Evolutionary conservation across 495 filamentous ascomycete species (phyloP), one percentile per base, ranked within the genome.

Genomic region (Glarea lozoyensis): DNA sequence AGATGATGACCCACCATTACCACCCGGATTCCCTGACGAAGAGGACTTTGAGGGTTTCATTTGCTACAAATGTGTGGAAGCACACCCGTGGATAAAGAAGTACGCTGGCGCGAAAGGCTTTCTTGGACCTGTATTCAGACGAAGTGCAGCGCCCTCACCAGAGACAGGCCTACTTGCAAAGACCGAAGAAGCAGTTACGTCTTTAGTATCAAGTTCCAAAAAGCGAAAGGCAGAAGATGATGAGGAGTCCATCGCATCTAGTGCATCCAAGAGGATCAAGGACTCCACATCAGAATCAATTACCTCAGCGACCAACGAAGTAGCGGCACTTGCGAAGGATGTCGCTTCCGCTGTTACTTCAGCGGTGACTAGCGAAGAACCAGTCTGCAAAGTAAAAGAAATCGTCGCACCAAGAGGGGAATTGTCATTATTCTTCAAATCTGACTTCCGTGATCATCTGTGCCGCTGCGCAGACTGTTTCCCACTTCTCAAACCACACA

Each of bases 1-100:
- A 4, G 61, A 75, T 24, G 65, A 69, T 7, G 63, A 78, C 13
- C 56, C 56, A 0, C 79, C 81, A 3, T 61, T 84, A 11, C 88
- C 88, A 2, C 82, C 84, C 1, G 85, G 86, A 3, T 97, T 97
- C 51, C 92, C 92, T 2, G 67, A 69, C 0, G 90, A 96, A 49
- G 86, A 95, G 16, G 77, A 82, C 37, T 98, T 96, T 53, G 84
- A 89, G 9, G 73, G 76, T 20, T 84, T 96, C 54, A 75, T 99
- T 35, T 99, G 93, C 67, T 94, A 88, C 68, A 88, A 93, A 57
- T 99, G 93, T 52, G 70, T 92, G 23, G 82, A 90, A 18, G 78
- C 85, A 0, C 78, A 85, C 53, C 88, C 88, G 0, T 99, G 90
- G 92, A 79, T 99, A 53, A 92, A 88, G 64, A 64, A 70, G 43